Percentiles rank a stretch among this genome's conserved stretches.
These are phyloP conservation scores for Didymella pomorum DNA, from an alignment of 2,329 filamentous ascomycete species.

Conservation along the genomic window DNA sequence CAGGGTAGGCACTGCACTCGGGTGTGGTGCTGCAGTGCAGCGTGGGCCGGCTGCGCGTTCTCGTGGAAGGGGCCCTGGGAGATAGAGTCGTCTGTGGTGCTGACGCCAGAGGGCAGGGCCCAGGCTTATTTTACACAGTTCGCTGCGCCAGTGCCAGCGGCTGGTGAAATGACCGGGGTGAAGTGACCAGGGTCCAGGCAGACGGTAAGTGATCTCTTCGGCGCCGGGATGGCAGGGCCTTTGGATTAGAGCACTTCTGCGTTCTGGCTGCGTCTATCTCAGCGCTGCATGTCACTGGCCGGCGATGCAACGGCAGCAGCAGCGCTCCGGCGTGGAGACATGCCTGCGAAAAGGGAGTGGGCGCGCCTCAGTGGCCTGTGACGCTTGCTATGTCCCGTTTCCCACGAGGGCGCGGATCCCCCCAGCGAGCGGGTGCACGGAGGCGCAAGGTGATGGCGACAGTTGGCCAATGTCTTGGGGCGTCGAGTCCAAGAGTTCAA, in stretches of 20 bases:
- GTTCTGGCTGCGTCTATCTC: slow-evolving; percentile 3
- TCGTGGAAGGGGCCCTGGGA: slow-evolving; percentile 14
- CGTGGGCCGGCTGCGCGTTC: slow-evolving; percentile 12
- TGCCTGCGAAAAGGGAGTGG: slow-evolving; percentile 10
- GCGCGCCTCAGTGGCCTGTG: not conserved
- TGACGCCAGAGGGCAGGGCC: slow-evolving; percentile 15
- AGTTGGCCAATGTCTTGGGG: slow-evolving; percentile 20
- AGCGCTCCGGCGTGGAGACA: slow-evolving; percentile 13
- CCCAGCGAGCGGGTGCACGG: slow-evolving; percentile 2
- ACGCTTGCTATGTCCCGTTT: slow-evolving; percentile 13
- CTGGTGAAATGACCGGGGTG: slow-evolving; percentile 6
- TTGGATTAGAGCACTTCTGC: slow-evolving; percentile 19
- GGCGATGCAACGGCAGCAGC: slow-evolving; percentile 14
- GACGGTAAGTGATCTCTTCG: slow-evolving; percentile 16
- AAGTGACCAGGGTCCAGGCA: slow-evolving; percentile 16
- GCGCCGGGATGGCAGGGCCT: slow-evolving; percentile 10
- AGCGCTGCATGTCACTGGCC: slow-evolving; percentile 16
- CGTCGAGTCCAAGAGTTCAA: slow-evolving; percentile 10
- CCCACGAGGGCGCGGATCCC: slow-evolving; percentile 16
- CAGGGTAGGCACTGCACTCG: slow-evolving; percentile 32
- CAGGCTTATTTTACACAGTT: slow-evolving; percentile 17
- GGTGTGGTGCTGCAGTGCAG: slow-evolving; percentile 27
- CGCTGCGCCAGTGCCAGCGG: too few species aligned
- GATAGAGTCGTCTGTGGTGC: slow-evolving; percentile 12
- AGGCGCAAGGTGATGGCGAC: slow-evolving; percentile 19